Evolutionary conservation across 306 rosid genomes (phyloP).

Genomic region (Corylus heterophylla): DNA sequence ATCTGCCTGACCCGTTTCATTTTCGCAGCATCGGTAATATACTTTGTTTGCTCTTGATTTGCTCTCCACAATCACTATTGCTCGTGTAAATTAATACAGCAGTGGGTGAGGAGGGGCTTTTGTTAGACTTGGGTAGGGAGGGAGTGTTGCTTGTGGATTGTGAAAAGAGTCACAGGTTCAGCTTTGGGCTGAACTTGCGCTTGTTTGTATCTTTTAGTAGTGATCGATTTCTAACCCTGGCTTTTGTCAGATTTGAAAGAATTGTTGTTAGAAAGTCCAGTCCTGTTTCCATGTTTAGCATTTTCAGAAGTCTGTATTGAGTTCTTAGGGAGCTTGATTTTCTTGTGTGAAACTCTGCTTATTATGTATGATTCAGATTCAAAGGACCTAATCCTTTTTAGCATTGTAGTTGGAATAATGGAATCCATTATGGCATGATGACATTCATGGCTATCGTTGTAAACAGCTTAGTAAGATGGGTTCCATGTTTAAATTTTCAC

Average conservation of each 20-base stretch:
- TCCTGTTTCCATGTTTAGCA: slow-evolving; percentile 24
- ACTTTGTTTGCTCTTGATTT: slow-evolving; percentile 33
- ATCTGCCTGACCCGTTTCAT: slow-evolving; percentile 19
- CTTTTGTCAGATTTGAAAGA: slow-evolving; percentile 32
- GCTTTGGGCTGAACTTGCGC: slow-evolving; percentile 69
- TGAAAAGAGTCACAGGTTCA: slow-evolving; percentile 49
- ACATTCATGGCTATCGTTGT: too few relatives aligned
- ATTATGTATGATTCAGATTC: slow-evolving; percentile 25
- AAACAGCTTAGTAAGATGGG: too few relatives aligned
- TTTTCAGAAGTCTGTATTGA: slow-evolving; percentile 31
- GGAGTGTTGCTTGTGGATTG: slow-evolving; percentile 49
- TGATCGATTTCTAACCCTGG: slow-evolving; percentile 36
- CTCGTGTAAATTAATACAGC: slow-evolving; percentile 49
- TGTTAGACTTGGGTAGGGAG: slow-evolving; percentile 32
- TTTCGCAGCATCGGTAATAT: slow-evolving; percentile 14
- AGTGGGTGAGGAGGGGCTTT: slow-evolving; percentile 29
- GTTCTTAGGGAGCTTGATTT: slow-evolving; percentile 37
- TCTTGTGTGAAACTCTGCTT: slow-evolving; percentile 16
- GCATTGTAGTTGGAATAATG: background rate
- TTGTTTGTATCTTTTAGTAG: slow-evolving; percentile 29
- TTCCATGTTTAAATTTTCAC: too few relatives aligned
- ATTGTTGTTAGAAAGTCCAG: slow-evolving; percentile 26
- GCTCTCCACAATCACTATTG: slow-evolving; percentile 42
- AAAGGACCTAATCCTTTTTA: slow-evolving; percentile 25
- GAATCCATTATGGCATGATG: too few relatives aligned